Conservation (phyloP, 2,329 filamentous ascomycete genomes). For the Fusarium buxicola region DNA sequence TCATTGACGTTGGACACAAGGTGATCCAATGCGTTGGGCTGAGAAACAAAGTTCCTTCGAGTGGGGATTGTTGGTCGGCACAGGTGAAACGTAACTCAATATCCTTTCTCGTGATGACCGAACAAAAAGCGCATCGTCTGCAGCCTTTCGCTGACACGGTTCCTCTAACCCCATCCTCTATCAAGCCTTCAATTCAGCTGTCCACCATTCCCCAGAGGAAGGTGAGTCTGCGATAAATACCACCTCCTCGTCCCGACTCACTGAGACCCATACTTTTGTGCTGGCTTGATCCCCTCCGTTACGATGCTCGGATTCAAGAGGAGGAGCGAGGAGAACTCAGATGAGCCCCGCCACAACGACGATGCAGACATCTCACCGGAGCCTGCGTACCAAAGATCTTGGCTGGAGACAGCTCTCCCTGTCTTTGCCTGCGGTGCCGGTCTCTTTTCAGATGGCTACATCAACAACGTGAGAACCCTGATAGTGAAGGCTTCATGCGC, state of each 20-base stretch:
- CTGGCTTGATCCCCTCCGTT: neutral
- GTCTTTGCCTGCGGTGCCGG: constrained; percentile 91
- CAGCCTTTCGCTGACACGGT: neutral
- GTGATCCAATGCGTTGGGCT: neutral
- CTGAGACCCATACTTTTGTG: neutral
- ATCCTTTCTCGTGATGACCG: neutral
- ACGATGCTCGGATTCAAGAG: constrained; percentile 38
- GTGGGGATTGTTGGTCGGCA: neutral
- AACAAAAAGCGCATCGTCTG: no score
- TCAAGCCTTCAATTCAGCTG: neutral
- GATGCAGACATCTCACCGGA: constrained; percentile 6
- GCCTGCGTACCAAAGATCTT: constrained; percentile 24
- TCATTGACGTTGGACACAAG: constrained; percentile 3
- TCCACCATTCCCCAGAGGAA: neutral
- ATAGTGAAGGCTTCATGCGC: neutral
- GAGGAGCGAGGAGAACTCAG: constrained; percentile 25
- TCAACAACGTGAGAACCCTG: constrained; percentile 75
- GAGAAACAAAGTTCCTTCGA: neutral
- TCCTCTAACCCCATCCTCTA: neutral
- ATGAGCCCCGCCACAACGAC: constrained; percentile 13
- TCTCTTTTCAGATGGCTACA: constrained; percentile 90
- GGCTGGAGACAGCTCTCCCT: constrained; percentile 60
- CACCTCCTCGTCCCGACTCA: neutral
- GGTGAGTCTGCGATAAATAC: neutral
- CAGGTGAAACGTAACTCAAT: neutral